phyloP scores from a whole-genome alignment of 176 grass and related monocot species.

The Carex littledalei region DNA sequence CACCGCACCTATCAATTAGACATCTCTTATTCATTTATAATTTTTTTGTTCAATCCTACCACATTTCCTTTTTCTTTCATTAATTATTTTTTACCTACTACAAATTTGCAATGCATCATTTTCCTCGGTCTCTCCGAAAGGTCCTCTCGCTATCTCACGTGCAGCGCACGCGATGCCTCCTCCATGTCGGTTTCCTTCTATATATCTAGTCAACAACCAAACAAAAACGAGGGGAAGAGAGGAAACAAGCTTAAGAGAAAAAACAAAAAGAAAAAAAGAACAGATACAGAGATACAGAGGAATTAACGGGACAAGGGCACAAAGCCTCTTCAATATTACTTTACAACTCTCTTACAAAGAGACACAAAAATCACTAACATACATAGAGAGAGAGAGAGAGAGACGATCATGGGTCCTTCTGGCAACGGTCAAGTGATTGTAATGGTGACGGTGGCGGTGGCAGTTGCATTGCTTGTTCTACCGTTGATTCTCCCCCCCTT shows the following conservation, averaged over 20 bases:
- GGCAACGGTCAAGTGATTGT: slow-evolving; percentile 21
- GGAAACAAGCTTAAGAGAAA: neutral
- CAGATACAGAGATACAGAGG: neutral
- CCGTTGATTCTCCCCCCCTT: slow-evolving; percentile 61
- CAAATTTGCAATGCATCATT: neutral
- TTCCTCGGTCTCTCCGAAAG: slow-evolving; percentile 8
- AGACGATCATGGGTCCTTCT: neutral
- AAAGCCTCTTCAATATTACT: slow-evolving; percentile 13
- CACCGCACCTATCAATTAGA: neutral
- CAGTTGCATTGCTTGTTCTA: slow-evolving; percentile 41
- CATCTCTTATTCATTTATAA: neutral
- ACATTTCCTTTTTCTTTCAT: too few relatives aligned
- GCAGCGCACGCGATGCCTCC: neutral
- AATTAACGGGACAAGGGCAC: neutral
- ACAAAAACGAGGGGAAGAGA: neutral
- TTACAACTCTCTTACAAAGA: neutral
- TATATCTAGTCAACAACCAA: neutral
- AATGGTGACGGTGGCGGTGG: slow-evolving; percentile 18
- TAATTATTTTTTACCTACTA: neutral
- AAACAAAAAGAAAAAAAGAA: neutral
- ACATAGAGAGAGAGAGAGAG: neutral
- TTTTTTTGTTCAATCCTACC: too few relatives aligned
- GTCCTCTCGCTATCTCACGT: neutral
- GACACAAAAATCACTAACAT: neutral
- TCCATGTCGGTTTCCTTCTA: neutral